Conservation (phyloP, 2,329 filamentous ascomycete species). For the Paecilomyces sp. region DNA sequence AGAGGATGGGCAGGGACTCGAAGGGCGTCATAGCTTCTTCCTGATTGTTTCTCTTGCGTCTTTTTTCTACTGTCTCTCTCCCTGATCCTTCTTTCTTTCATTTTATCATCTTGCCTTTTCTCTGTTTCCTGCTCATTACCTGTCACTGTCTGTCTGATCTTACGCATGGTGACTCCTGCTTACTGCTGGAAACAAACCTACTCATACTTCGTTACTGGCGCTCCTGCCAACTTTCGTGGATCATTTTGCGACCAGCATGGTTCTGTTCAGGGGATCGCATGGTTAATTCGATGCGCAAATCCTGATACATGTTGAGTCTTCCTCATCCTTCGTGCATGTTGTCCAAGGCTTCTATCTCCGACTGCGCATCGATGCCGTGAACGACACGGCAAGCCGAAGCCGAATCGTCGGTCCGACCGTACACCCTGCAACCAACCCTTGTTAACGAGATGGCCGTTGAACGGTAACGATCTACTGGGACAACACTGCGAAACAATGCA, state of each 20-base stretch:
- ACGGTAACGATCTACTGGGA: not conserved
- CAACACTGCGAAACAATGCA: not conserved
- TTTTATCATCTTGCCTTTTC: not conserved
- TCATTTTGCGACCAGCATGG: not conserved
- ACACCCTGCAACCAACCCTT: too few species aligned
- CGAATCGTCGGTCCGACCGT: not conserved
- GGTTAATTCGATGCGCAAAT: not conserved
- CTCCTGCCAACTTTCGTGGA: not conserved
- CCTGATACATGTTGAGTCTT: not conserved
- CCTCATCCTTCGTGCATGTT: not conserved
- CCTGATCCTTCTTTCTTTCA: not conserved
- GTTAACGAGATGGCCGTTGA: not conserved
- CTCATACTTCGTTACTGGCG: too few species aligned
- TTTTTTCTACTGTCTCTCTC: not conserved
- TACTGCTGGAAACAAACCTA: too few species aligned
- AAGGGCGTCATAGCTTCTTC: not conserved
- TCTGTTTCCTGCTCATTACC: too few species aligned
- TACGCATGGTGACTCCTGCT: too few species aligned
- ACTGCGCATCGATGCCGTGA: not conserved
- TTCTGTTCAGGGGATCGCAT: not conserved
- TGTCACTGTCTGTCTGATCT: too few species aligned
- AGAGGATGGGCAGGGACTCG: not conserved
- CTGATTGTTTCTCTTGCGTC: not conserved
- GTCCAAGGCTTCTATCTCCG: not conserved
- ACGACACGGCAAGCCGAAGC: not conserved